phyloP scores from a whole-genome alignment of 2,329 filamentous ascomycete species.

The Diaporthe sp. region DNA sequence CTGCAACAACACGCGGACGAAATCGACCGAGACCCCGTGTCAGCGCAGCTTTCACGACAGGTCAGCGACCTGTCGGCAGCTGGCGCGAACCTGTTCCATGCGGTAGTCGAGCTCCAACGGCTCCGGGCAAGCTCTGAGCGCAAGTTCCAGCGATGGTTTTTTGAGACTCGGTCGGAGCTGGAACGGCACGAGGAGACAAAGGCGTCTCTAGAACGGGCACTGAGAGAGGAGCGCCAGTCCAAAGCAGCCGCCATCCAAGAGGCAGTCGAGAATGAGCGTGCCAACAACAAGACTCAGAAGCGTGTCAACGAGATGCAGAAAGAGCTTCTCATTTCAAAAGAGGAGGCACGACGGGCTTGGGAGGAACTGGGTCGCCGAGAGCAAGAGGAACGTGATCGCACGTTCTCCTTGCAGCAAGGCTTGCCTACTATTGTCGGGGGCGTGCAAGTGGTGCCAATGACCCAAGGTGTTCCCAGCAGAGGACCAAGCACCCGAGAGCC shows the following conservation, averaged over 20 bases:
- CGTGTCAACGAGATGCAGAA: slow-evolving; percentile 90
- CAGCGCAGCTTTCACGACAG: slow-evolving; percentile 89
- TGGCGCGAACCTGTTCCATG: slow-evolving; percentile 96
- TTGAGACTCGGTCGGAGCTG: slow-evolving; percentile 89
- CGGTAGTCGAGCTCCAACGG: slow-evolving; percentile 94
- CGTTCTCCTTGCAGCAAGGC: slow-evolving; percentile 85
- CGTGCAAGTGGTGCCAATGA: slow-evolving; percentile 95
- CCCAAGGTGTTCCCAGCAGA: slow-evolving; percentile 72
- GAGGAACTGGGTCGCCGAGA: slow-evolving; percentile 94
- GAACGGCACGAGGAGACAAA: slow-evolving; percentile 87
- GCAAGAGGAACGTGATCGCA: slow-evolving; percentile 91
- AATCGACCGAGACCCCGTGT: slow-evolving; percentile 83
- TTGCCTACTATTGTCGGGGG: slow-evolving; percentile 90
- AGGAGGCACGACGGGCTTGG: slow-evolving; percentile 95
- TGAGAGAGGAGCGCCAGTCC: slow-evolving; percentile 79
- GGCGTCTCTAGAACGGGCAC: slow-evolving; percentile 78
- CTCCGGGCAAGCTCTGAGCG: slow-evolving; percentile 94
- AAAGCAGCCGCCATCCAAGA: slow-evolving; percentile 75
- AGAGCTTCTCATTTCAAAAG: slow-evolving; percentile 93
- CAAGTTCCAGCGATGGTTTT: slow-evolving; percentile 99
- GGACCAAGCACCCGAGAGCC: slow-evolving; percentile 56
- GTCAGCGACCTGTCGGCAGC: slow-evolving; percentile 98
- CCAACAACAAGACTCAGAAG: slow-evolving; percentile 77
- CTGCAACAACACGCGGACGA: slow-evolving; percentile 92
- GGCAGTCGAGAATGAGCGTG: slow-evolving; percentile 73